Evolutionary conservation across 306 rosid genomes (phyloP).

Genomic region (Trifolium fragiferum): DNA sequence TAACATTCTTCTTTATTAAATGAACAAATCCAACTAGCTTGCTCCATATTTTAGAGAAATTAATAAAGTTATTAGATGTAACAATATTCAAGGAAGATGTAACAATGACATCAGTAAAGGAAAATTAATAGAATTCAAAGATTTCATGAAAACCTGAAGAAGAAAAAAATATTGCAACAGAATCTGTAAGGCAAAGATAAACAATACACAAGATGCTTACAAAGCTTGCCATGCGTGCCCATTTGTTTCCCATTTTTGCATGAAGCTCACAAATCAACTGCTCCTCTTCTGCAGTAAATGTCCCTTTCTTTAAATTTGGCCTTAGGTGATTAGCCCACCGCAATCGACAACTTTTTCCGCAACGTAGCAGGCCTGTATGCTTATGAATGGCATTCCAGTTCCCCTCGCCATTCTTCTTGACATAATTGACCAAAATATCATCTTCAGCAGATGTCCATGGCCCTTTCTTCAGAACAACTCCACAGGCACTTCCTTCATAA

Average conservation of each 20-base stretch:
- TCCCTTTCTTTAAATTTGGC: conserved; percentile 95
- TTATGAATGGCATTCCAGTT: conserved; percentile 99
- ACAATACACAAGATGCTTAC: conserved; percentile 59
- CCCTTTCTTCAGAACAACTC: conserved; percentile 80
- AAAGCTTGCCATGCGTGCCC: conserved; percentile 96
- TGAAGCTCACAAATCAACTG: conserved; percentile 81
- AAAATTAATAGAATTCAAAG: conserved; percentile 1
- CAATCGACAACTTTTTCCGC: conserved; percentile 97
- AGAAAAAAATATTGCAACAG: conserved; percentile 5
- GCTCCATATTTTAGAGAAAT: conserved; percentile 13
- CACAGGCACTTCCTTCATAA: conserved; percentile 50
- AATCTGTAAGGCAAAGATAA: conserved; percentile 27
- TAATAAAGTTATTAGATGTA: conserved; percentile 21
- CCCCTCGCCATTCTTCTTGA: conserved; percentile 92
- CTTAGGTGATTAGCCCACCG: conserved; percentile 99
- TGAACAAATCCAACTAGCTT: conserved; percentile 14
- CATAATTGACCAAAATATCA: conserved; percentile 86
- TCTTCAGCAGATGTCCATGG: conserved; percentile 97
- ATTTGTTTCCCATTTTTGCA: conserved; percentile 90
- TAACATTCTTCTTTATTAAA: conserved; percentile 12
- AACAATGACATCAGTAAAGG: conserved; percentile 36
- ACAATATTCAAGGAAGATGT: conserved; percentile 35
- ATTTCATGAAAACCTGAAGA: conserved; percentile 28
- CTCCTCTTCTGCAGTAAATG: conserved; percentile 86
- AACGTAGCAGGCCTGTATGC: conserved; percentile 85